These are phyloP conservation scores for Acanthamoeba lenticulata DNA, from an alignment of 208 protist genomes.

Conservation along the genomic window DNA sequence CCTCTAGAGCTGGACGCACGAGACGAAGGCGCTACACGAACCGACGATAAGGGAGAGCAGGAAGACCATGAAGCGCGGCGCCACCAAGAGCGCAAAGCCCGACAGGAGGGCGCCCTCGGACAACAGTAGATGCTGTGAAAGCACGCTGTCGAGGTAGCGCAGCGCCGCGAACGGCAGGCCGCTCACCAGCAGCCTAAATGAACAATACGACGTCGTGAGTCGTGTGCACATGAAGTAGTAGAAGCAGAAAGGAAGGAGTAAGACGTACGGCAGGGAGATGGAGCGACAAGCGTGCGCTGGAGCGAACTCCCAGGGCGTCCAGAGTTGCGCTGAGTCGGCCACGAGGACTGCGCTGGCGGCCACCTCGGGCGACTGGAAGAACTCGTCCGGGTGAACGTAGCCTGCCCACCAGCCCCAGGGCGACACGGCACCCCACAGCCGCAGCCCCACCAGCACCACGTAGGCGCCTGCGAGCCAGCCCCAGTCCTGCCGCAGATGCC, in stretches of 20 bases:
- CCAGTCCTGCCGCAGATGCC: background rate
- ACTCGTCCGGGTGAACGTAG: constrained; percentile 67
- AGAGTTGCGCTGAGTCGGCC: background rate
- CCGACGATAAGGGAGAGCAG: constrained; percentile 41
- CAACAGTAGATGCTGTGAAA: background rate
- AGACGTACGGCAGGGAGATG: constrained; percentile 47
- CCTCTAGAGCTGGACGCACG: background rate
- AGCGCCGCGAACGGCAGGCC: constrained; percentile 1
- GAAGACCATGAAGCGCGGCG: constrained; percentile 31
- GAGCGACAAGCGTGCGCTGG: constrained; percentile 5
- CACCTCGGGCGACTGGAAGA: constrained; percentile 62
- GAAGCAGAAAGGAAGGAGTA: background rate
- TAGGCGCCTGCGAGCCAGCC: background rate
- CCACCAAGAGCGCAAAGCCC: background rate
- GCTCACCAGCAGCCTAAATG: constrained; percentile 34
- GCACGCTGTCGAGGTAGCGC: background rate
- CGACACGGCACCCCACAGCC: background rate
- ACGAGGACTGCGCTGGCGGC: background rate
- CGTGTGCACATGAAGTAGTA: background rate
- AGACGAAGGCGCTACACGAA: background rate
- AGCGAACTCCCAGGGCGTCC: constrained; percentile 40
- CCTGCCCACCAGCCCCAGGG: constrained; percentile 34
- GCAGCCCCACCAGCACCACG: constrained; percentile 10
- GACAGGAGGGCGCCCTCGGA: background rate
- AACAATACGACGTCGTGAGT: background rate